Evolutionary conservation across 176 grass and related monocot species (phyloP), one percentile per base, ranked within the genome.

Genomic region (Alopecurus myosuroides): DNA sequence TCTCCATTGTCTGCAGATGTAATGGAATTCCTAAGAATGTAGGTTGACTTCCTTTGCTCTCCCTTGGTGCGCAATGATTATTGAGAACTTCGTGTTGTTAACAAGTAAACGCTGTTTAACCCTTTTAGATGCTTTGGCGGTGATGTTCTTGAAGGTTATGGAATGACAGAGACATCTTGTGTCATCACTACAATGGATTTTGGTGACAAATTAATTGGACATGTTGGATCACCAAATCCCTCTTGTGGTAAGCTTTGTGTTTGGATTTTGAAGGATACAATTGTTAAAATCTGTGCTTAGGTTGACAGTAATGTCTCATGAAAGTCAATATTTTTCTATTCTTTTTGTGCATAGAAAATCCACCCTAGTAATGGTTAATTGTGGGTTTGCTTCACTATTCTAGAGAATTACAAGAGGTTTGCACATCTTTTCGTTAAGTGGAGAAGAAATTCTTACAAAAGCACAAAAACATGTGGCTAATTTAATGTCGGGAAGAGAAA

Each of bases 121-220:
- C 81, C 42, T 64, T 88, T 23, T 79, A 98, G 96, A 85, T 98
- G 96, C 77, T 98, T 98, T 55, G 88, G 84, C 40, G 89, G 95
- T 80, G 75, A 89, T 36, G 73, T 98, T 90, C 20, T 95, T 81
- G 93, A 98, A 91, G 93, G 96, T 5, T 95, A 98, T 90, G 96
- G 93, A 85, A 98, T 98, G 96, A 98, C 96, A 50, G 96, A 95
- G 89, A 95, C 96, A 92, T 92, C 96, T 77, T 98, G 93, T 95
- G 63, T 98, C 85, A 94, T 98, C 48, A 76, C 60, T 80, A 52
- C 73, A 62, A 98, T 95, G 96, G 81, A 92, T 70, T 29, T 70
- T 44, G 91, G 83, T 81, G 96, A 98, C 64, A 92, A 31, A 25
- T 77, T 81, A 76, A 94, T 88, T 76, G 97, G 93, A 78, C 93